phyloP scores from a whole-genome alignment of 2,329 filamentous ascomycete species.

The Paracamarosporium sp. region DNA sequence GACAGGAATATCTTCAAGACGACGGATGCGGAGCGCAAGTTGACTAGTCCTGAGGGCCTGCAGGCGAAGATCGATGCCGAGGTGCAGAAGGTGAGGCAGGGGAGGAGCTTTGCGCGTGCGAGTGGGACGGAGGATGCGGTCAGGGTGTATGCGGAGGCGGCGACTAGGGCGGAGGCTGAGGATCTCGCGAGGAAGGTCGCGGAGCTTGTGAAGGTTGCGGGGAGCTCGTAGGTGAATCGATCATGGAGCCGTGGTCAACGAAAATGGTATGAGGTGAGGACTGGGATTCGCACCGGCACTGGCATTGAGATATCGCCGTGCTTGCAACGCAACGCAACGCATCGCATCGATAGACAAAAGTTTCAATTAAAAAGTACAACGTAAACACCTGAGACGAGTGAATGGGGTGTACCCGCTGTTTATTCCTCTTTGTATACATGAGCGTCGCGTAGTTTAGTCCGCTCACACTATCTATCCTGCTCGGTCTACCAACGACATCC shows the following conservation, averaged over 20 bases:
- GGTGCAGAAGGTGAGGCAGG: conserved; percentile 89
- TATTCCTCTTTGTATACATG: too few relatives aligned
- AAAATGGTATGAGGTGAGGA: neutral
- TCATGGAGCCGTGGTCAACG: neutral
- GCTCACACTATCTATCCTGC: too few relatives aligned
- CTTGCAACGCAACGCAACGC: too few relatives aligned
- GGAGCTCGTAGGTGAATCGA: conserved; percentile 20
- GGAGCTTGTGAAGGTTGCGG: conserved; percentile 66
- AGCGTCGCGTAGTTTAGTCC: too few relatives aligned
- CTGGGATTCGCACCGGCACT: too few relatives aligned
- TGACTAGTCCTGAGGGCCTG: conserved; percentile 78
- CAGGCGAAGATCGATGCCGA: conserved; percentile 87
- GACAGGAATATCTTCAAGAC: conserved; percentile 91
- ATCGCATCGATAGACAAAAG: too few relatives aligned
- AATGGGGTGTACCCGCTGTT: too few relatives aligned
- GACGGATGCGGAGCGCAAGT: conserved; percentile 87
- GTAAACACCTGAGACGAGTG: too few relatives aligned
- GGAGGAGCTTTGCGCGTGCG: conserved; percentile 87
- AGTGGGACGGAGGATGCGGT: conserved; percentile 96
- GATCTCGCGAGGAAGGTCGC: conserved; percentile 87
- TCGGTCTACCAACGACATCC: too few relatives aligned
- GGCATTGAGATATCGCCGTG: too few relatives aligned
- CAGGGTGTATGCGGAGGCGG: conserved; percentile 93
- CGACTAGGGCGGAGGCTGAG: conserved; percentile 86
- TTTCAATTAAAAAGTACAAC: too few relatives aligned